phyloP scores from a whole-genome alignment of 768 basidiomycete species.

The Pulveroboletus ravenelii region DNA sequence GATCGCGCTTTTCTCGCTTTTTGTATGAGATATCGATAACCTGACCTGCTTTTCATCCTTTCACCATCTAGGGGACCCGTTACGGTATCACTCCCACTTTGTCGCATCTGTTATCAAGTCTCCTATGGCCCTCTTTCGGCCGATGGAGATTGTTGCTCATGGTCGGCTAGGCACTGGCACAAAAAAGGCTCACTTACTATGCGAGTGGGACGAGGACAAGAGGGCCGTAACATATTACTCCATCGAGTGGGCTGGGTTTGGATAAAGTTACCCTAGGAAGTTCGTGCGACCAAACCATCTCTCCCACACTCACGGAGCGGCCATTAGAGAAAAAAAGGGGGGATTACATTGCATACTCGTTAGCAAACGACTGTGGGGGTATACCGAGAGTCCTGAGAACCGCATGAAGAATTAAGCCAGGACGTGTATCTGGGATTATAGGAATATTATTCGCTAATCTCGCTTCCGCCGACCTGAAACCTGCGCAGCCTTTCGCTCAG shows the following conservation, averaged over 20 bases:
- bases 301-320: not conserved
- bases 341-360: conserved; percentile 6
- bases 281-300: not conserved
- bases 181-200: conserved; percentile 91
- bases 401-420: conserved; percentile 13
- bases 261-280: conserved; percentile 27
- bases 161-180: conserved; percentile 95
- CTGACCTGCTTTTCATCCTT: conserved; percentile 5
- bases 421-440: conserved; percentile 8
- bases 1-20: not conserved
- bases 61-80: conserved; percentile 67
- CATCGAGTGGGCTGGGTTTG: conserved; percentile 90
- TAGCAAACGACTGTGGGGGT: conserved; percentile 10
- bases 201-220: conserved; percentile 76
- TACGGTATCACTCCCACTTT: conserved; percentile 97
- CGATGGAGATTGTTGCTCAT: conserved; percentile 94
- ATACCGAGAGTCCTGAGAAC: conserved; percentile 10
- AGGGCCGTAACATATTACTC: conserved; percentile 68
- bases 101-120: conserved; percentile 76
- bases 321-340: not conserved
- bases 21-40: conserved; percentile 5
- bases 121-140: conserved; percentile 53
- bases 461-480: conserved; percentile 42
- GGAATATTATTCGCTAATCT: conserved; percentile 32
- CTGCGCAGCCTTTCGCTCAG: conserved; percentile 17